Evolutionary conservation across 2,329 filamentous ascomycete genomes (phyloP).

Genomic region (Talaromyces sp.): DNA sequence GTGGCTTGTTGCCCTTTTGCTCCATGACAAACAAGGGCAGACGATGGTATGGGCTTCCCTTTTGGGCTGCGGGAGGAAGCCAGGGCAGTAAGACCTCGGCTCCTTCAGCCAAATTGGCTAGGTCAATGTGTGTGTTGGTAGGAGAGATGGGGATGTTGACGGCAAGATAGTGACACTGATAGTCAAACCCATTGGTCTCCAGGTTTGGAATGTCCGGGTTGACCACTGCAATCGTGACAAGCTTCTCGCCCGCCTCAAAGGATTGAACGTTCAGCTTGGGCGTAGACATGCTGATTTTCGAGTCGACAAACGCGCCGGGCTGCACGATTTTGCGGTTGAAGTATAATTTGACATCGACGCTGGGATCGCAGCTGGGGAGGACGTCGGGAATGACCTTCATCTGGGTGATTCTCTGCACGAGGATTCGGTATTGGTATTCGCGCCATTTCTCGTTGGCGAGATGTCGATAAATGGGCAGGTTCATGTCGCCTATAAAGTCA

Average conservation of each 20-base stretch:
- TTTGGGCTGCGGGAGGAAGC: slow-evolving; percentile 80
- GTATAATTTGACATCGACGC: slow-evolving; percentile 72
- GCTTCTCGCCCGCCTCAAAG: slow-evolving; percentile 73
- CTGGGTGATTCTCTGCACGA: slow-evolving; percentile 79
- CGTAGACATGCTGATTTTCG: slow-evolving; percentile 63
- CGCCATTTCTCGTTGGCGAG: slow-evolving; percentile 86
- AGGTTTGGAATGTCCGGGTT: slow-evolving; percentile 85
- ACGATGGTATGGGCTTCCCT: slow-evolving; percentile 86
- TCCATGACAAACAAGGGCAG: slow-evolving; percentile 77
- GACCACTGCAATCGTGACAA: slow-evolving; percentile 78
- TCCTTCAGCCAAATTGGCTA: slow-evolving; percentile 54
- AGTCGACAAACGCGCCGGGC: slow-evolving; percentile 74
- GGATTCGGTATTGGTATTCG: slow-evolving; percentile 69
- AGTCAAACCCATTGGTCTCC: slow-evolving; percentile 67
- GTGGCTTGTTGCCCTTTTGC: slow-evolving; percentile 57
- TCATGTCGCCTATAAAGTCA: slow-evolving; percentile 98
- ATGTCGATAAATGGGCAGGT: slow-evolving; percentile 89
- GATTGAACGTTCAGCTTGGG: slow-evolving; percentile 77
- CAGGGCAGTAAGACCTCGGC: slow-evolving; percentile 70
- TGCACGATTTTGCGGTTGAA: slow-evolving; percentile 66
- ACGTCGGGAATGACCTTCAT: slow-evolving; percentile 86
- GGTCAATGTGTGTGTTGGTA: slow-evolving; percentile 55
- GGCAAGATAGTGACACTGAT: slow-evolving; percentile 83
- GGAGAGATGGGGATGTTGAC: slow-evolving; percentile 63
- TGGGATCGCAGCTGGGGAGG: slow-evolving; percentile 70